A percentile compares a stretch with the other conserved stretches of the same genome.
These are phyloP conservation scores for Xylaria sp. DNA, from an alignment of 495 filamentous ascomycete genomes.

Conservation along the genomic window DNA sequence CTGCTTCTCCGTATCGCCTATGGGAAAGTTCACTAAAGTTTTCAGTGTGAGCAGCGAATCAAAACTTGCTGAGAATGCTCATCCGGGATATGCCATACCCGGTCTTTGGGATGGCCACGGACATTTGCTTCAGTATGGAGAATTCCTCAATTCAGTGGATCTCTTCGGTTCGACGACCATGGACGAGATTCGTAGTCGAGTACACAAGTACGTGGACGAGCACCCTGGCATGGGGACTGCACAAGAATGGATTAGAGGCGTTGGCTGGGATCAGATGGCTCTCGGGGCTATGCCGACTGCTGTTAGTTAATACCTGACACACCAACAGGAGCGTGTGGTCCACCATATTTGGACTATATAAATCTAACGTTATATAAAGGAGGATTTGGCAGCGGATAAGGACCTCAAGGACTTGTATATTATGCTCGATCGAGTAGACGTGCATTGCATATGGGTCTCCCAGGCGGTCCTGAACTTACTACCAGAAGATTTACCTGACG, in stretches of 20 bases:
- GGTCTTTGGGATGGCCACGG: constrained; percentile 73
- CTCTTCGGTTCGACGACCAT: constrained; percentile 62
- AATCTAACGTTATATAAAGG: constrained; percentile 44
- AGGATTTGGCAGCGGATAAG: constrained; percentile 58
- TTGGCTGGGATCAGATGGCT: constrained; percentile 70
- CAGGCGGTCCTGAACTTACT: constrained; percentile 63
- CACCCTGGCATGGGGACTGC: constrained; percentile 50
- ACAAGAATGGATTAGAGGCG: constrained; percentile 64
- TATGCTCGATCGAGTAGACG: constrained; percentile 72
- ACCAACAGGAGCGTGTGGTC: neutral
- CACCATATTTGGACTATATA: neutral
- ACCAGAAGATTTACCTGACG: constrained; percentile 55
- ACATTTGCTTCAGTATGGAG: constrained; percentile 67
- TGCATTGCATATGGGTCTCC: constrained; percentile 71
- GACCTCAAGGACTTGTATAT: constrained; percentile 61
- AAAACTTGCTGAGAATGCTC: constrained; percentile 25
- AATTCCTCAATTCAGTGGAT: constrained; percentile 66
- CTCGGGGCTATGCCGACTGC: constrained; percentile 68
- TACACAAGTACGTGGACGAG: constrained; percentile 52
- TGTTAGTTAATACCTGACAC: constrained; percentile 47
- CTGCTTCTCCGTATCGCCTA: constrained; percentile 52
- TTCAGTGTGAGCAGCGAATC: constrained; percentile 33
- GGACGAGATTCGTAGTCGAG: constrained; percentile 53
- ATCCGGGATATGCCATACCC: constrained; percentile 57
- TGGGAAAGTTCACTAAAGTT: constrained; percentile 42